These are phyloP conservation scores for Pestalotiopsis sp. DNA, from an alignment of 2,329 filamentous ascomycete genomes.

Conservation along the genomic window DNA sequence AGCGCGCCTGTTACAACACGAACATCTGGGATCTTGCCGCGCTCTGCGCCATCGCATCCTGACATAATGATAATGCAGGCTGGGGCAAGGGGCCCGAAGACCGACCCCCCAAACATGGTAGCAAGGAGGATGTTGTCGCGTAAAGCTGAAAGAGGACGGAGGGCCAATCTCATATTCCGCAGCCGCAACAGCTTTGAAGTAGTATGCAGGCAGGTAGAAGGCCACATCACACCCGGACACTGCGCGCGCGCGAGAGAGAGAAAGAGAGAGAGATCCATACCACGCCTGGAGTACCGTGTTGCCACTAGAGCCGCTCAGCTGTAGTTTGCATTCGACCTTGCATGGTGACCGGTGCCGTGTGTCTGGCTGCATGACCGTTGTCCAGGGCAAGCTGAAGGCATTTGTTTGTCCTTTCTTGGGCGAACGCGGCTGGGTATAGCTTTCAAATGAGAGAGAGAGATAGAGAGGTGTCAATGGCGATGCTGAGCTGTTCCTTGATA, in stretches of 20 bases:
- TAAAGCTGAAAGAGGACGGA: background rate
- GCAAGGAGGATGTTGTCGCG: background rate
- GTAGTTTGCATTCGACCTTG: background rate
- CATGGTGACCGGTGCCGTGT: background rate
- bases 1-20: constrained; percentile 1
- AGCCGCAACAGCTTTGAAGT: background rate
- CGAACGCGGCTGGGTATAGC: too few relatives aligned
- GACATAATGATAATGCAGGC: background rate
- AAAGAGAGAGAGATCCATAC: background rate
- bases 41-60: constrained; percentile 5
- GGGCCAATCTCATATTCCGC: background rate
- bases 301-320: background rate
- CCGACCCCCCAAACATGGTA: background rate
- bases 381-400: background rate
- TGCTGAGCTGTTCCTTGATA: background rate
- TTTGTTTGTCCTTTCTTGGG: background rate
- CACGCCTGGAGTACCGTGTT: background rate
- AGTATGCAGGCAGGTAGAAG: background rate
- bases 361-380: background rate
- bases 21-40: constrained; percentile 9
- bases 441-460: too few relatives aligned
- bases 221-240: background rate
- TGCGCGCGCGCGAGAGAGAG: background rate
- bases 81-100: background rate
- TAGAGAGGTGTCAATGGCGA: background rate